Evolutionary conservation across 305 asterid genomes (phyloP), one percentile per base, ranked within the genome.

Genomic region (Nicotiana rustica): DNA sequence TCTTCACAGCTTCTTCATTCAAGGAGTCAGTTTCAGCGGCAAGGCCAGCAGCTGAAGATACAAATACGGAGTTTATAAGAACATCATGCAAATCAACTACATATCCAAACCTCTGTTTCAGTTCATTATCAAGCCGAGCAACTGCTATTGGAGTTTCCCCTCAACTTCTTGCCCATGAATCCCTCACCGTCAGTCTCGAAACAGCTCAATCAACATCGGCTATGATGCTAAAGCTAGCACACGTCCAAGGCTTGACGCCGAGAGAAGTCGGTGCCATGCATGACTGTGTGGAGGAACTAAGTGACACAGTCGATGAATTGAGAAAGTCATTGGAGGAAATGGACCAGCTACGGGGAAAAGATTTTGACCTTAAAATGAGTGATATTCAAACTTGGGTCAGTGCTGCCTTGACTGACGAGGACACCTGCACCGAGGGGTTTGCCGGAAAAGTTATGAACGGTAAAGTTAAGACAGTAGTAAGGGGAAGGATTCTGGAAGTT

Each of bases 341-440:
- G 94, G 71, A 77, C 4, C 73, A 82, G 6, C 69, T 91, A 5
- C 82, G 29, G n/a, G 88, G 88, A 2, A 38, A 88, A 0, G 78
- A 89, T 9, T 89, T 88, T 69, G 86, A 12, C 57, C 6, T 81
- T 60, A 73, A 67, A 9, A 88, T 91, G 87, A 88, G 83, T 38
- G 88, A 92, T 59, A 67, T 90, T 13, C 92, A 91, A 80, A 94
- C 96, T 0, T 94, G 97, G 98, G 91, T 94, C 0, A 94, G 98
- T 85, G 96, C 96, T 41, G 94, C 97, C 75, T 61, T 92, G 89
- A 94, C 97, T 0, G 89, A 94, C n/a, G 93, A 90, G 25, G 94
- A 94, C 56, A 92, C 98, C 1, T 94, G 97, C 86, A 86, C 82
- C 60, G 96, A 92, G 0, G 96, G 96, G n/a, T 94, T 92, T 68